Conservation (phyloP, 192 early-diverging fungal genomes). For the Coemansia javaensis region DNA sequence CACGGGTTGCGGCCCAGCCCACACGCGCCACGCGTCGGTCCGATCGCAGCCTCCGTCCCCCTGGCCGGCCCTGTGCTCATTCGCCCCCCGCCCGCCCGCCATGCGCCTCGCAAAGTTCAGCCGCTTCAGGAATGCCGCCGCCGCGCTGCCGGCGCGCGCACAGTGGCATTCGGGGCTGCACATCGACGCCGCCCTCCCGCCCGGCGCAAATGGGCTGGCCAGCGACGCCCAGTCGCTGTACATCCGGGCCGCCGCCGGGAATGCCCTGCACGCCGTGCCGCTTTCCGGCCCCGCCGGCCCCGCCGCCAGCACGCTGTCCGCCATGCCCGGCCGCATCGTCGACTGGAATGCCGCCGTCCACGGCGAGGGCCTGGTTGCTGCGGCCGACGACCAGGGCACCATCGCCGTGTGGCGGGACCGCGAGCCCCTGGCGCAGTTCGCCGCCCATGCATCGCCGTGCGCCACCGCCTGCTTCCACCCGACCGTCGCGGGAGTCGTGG, state of each 20-base stretch:
- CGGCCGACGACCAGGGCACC: constrained; percentile 24
- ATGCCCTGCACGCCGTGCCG: constrained; percentile 26
- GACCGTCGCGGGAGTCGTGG: constrained; percentile 30
- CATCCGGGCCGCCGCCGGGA: constrained; percentile 19
- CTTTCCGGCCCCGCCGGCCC: constrained; percentile 13
- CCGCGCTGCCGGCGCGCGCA: constrained; percentile 25
- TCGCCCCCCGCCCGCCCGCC: background rate
- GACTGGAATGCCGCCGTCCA: constrained; percentile 29
- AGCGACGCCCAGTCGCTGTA: constrained; percentile 24
- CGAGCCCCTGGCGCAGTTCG: background rate
- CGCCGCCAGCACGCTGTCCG: background rate
- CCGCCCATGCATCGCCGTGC: constrained; percentile 18
- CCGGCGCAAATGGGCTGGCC: constrained; percentile 32
- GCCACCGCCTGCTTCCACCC: constrained; percentile 29
- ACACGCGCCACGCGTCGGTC: background rate
- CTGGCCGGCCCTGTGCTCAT: background rate
- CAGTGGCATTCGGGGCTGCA: constrained; percentile 40
- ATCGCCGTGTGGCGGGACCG: constrained; percentile 31
- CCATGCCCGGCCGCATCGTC: constrained; percentile 9
- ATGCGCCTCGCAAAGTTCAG: constrained; percentile 37
- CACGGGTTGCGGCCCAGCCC: no score
- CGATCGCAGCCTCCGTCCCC: background rate
- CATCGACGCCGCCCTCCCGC: constrained; percentile 10
- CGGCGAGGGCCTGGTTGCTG: constrained; percentile 21
- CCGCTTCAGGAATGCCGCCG: constrained; percentile 42